Conservation (phyloP, 192 early-diverging fungal genomes). For the Coemansia sp. region DNA sequence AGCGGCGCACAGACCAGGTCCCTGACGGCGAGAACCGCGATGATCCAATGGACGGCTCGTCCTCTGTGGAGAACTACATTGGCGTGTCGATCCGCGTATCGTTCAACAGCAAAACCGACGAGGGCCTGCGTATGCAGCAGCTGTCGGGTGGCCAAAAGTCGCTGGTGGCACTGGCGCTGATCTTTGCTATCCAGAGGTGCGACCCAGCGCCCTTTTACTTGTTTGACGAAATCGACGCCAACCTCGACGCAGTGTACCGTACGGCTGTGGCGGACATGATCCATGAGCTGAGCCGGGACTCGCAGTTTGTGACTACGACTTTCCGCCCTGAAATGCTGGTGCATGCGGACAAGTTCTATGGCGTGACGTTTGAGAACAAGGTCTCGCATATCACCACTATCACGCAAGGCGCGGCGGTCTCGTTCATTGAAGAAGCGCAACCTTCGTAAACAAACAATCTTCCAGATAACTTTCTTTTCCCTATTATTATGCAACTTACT, state of each 20-base stretch:
- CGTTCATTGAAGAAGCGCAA: slow-evolving; percentile 60
- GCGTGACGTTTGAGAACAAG: slow-evolving; percentile 96
- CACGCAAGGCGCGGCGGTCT: slow-evolving; percentile 68
- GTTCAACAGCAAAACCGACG: slow-evolving; percentile 88
- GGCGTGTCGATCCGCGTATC: slow-evolving; percentile 94
- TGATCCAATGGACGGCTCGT: slow-evolving; percentile 41
- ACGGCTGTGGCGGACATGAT: slow-evolving; percentile 96
- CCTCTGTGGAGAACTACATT: slow-evolving; percentile 80
- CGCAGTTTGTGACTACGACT: slow-evolving; percentile 98
- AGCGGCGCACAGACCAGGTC: slow-evolving; percentile 63
- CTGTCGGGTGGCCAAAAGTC: slow-evolving; percentile 98
- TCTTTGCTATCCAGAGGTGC: slow-evolving; percentile 98
- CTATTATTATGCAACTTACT: background rate
- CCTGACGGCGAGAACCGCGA: slow-evolving; percentile 35
- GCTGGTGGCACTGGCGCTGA: slow-evolving; percentile 93
- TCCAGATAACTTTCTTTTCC: background rate
- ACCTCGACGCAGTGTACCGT: slow-evolving; percentile 93
- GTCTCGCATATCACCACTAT: slow-evolving; percentile 85
- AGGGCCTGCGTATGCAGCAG: slow-evolving; percentile 91
- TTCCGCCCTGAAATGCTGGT: slow-evolving; percentile 95
- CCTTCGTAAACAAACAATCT: slow-evolving; percentile 1
- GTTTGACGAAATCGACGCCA: slow-evolving; percentile 99
- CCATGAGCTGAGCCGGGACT: slow-evolving; percentile 78
- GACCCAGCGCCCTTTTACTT: slow-evolving; percentile 99
- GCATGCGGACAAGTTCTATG: slow-evolving; percentile 95